Conservation (phyloP, 2,329 filamentous ascomycete species). For the Fusarium xyrophilum region DNA sequence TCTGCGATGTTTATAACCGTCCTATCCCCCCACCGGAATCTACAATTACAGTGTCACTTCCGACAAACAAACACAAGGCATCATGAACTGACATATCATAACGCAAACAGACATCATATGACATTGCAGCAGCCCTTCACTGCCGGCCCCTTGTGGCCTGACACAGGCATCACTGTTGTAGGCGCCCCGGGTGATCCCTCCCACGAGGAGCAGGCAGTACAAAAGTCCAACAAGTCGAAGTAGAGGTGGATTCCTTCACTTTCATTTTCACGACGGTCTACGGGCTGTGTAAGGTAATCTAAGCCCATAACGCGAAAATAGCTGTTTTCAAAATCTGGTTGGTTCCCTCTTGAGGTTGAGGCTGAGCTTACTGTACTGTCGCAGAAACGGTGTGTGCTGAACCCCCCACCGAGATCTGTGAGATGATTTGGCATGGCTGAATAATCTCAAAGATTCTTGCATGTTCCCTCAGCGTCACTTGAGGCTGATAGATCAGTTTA, state of each 20-base stretch:
- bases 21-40: not conserved
- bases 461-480: not conserved
- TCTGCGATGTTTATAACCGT: not conserved
- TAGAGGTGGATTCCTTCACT: not conserved
- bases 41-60: not conserved
- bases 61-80: not conserved
- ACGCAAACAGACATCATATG: conserved; percentile 1
- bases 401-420: conserved; percentile 8
- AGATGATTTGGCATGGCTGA: conserved; percentile 6
- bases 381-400: not conserved
- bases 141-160: conserved; percentile 41
- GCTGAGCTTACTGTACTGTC: not conserved
- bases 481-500: conserved; percentile 2
- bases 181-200: conserved; percentile 23
- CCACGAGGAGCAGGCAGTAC: conserved; percentile 8
- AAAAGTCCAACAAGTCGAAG: not conserved
- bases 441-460: conserved; percentile 22
- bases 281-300: conserved; percentile 20
- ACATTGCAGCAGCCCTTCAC: conserved; percentile 9
- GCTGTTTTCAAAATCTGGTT: conserved; percentile 1
- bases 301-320: conserved; percentile 14
- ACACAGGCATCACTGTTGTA: conserved; percentile 45
- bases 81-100: not conserved
- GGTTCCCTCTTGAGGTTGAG: conserved; percentile 26
- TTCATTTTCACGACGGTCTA: not conserved